Evolutionary conservation across 2,329 filamentous ascomycete genomes (phyloP).

Genomic region (Eutypella sp.): DNA sequence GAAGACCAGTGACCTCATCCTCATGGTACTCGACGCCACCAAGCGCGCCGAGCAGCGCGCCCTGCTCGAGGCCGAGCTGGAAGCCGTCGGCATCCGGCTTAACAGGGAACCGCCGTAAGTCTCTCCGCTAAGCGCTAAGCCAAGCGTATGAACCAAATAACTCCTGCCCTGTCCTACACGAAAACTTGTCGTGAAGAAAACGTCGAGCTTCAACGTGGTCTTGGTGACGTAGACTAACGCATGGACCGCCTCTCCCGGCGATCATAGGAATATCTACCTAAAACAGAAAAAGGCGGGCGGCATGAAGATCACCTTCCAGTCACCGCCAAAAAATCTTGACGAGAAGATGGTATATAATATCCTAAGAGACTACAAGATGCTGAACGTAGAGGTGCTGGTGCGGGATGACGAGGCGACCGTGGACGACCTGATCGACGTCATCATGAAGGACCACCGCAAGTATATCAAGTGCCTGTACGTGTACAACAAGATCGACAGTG

Average conservation of each 20-base stretch:
- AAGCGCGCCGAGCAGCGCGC: conserved; percentile 92
- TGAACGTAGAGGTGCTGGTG: conserved; percentile 94
- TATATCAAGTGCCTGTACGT: conserved; percentile 95
- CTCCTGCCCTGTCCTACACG: no score
- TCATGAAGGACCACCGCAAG: conserved; percentile 98
- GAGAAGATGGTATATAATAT: conserved; percentile 99
- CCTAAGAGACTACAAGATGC: conserved; percentile 94
- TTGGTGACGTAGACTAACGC: conserved; percentile 2
- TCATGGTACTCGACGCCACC: conserved; percentile 96
- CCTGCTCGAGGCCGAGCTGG: conserved; percentile 83
- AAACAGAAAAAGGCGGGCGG: conserved; percentile 94
- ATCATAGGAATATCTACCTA: conserved; percentile 88
- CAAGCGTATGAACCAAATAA: no score
- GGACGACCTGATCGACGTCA: conserved; percentile 97
- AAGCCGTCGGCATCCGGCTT: conserved; percentile 89
- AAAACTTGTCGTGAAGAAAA: no score
- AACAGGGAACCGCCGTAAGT: conserved; percentile 84
- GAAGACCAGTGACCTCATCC: conserved; percentile 94
- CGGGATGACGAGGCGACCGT: conserved; percentile 94
- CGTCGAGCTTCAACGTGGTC: no score
- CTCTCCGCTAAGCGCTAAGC: no score
- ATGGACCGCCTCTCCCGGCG: conserved; percentile 11
- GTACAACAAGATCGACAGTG: conserved; percentile 98
- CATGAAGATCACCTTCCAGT: conserved; percentile 96
- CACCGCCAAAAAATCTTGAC: conserved; percentile 83